These are phyloP conservation scores for Neopestalotiopsis clavispora DNA, from an alignment of 2,329 filamentous ascomycete genomes.

Conservation along the genomic window DNA sequence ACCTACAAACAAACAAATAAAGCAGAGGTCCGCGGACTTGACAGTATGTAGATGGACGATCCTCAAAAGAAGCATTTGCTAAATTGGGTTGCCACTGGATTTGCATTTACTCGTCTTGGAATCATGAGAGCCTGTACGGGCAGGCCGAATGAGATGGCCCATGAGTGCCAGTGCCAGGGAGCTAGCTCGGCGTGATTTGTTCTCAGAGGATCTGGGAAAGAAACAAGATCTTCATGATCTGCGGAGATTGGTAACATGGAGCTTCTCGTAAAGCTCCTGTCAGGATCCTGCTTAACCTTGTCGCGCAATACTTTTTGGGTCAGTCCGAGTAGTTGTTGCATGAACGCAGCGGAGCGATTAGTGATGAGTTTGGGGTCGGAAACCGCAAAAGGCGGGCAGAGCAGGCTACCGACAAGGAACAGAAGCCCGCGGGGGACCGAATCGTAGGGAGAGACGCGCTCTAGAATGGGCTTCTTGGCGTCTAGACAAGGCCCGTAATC, in stretches of 20 bases:
- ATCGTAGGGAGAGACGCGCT: neutral
- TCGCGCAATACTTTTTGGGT: neutral
- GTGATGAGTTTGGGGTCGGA: neutral
- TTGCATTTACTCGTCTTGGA: no score
- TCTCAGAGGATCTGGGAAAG: neutral
- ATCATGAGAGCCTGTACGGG: neutral
- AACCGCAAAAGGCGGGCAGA: neutral
- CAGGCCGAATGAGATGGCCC: neutral
- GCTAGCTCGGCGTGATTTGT: neutral
- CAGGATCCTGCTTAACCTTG: neutral
- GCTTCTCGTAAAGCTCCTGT: neutral
- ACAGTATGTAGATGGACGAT: no score
- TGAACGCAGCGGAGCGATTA: neutral
- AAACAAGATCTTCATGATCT: neutral
- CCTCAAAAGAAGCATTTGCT: no score
- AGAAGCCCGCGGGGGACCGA: neutral
- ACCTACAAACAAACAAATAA: no score
- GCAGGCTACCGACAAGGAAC: neutral
- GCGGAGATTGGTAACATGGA: neutral
- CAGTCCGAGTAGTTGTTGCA: neutral
- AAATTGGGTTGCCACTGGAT: no score
- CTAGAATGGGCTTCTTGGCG: neutral
- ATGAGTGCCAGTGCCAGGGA: neutral
- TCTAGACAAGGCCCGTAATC: neutral
- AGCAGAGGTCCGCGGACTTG: no score